These are phyloP conservation scores for Luffa aegyptiaca DNA, from an alignment of 306 rosid genomes.

Conservation along the genomic window DNA sequence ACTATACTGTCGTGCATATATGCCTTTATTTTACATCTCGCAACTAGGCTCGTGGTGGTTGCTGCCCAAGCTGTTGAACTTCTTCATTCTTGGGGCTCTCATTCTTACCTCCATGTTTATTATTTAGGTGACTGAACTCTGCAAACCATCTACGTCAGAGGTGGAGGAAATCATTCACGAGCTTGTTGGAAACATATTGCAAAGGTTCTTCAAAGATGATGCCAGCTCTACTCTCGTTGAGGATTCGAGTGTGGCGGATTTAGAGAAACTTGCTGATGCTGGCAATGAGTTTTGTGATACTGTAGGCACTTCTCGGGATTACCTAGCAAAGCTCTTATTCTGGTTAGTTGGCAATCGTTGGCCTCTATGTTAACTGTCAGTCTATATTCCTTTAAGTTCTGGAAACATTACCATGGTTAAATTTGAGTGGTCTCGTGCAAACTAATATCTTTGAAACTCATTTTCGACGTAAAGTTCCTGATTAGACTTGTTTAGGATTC, in stretches of 20 bases:
- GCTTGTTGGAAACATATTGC: conserved; percentile 65
- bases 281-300: conserved; percentile 35
- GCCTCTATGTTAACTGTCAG: not conserved
- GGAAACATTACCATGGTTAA: not conserved
- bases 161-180: conserved; percentile 85
- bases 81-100: not conserved
- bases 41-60: not conserved
- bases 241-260: conserved; percentile 26
- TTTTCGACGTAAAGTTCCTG: not conserved
- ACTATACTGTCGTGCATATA: not conserved
- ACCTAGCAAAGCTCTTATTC: conserved; percentile 93
- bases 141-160: conserved; percentile 71
- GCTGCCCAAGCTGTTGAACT: not conserved
- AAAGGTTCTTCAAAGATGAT: conserved; percentile 44
- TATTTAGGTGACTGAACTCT: conserved; percentile 65
- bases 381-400: not conserved
- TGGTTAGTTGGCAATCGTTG: conserved; percentile 45
- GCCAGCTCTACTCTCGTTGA: conserved; percentile 29
- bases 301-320: conserved; percentile 69
- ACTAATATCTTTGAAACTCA: not conserved
- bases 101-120: conserved; percentile 11
- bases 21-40: not conserved
- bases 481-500: not conserved
- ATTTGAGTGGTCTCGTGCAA: not conserved
- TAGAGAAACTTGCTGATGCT: conserved; percentile 24